phyloP scores from a whole-genome alignment of 441 rosid genomes.

The Iberis amara region DNA sequence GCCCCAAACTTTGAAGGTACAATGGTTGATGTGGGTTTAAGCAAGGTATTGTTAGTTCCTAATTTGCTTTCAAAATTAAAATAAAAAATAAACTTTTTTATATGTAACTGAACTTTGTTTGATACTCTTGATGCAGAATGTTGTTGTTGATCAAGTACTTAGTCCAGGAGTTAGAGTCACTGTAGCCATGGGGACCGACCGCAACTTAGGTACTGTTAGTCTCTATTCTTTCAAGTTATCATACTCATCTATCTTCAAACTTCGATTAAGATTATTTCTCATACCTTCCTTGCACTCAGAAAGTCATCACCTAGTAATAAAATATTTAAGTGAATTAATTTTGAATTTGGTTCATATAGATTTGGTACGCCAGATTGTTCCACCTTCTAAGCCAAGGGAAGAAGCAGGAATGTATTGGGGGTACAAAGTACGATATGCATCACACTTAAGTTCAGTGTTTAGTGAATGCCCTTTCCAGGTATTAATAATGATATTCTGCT shows the following conservation, averaged over 20 bases:
- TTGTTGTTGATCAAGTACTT: constrained; percentile 59
- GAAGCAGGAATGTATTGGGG: constrained; percentile 88
- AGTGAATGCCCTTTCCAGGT: constrained; percentile 65
- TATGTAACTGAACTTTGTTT: constrained; percentile 7
- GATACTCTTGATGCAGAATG: constrained; percentile 50
- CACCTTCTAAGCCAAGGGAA: constrained; percentile 68
- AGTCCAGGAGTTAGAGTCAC: constrained; percentile 84
- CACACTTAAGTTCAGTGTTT: constrained; percentile 65
- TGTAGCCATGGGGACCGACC: constrained; percentile 74
- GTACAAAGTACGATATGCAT: constrained; percentile 86
- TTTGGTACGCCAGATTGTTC: constrained; percentile 55
- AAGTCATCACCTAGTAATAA: background rate
- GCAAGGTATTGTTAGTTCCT: constrained; percentile 47
- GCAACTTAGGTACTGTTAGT: constrained; percentile 58
- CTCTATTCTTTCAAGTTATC: constrained; percentile 4
- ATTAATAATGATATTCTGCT: constrained; percentile 4
- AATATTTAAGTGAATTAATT: constrained; percentile 1
- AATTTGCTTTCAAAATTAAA: too few species aligned
- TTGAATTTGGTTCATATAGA: constrained; percentile 47
- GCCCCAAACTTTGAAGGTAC: constrained; percentile 44
- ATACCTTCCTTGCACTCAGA: constrained; percentile 10
- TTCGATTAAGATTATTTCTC: background rate
- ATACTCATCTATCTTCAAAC: background rate
- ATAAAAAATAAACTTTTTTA: too few species aligned
- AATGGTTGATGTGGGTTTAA: constrained; percentile 83